These are phyloP conservation scores for Candida tropicalis DNA, from an alignment of 1,139 yeast genomes.

Conservation along the genomic window DNA sequence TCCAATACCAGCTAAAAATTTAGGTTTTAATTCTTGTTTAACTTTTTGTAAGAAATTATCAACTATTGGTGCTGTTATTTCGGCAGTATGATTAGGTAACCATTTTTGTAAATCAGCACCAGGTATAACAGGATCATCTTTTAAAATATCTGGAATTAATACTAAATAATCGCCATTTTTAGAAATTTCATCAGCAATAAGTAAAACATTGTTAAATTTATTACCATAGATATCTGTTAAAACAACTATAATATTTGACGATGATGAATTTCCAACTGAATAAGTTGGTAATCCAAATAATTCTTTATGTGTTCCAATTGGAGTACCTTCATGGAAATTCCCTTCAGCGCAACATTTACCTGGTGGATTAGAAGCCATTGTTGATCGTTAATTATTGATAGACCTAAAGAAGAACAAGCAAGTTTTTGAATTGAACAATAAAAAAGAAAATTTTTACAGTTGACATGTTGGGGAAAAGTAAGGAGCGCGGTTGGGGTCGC, in stretches of 20 bases:
- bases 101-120: conserved; percentile 43
- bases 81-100: conserved; percentile 56
- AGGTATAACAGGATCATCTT: conserved; percentile 49
- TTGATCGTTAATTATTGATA: conserved; percentile 3
- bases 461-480: too few species aligned
- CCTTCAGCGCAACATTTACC: conserved; percentile 49
- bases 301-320: conserved; percentile 45
- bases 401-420: too few species aligned
- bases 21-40: conserved; percentile 47
- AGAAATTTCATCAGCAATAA: conserved; percentile 75
- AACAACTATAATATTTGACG: conserved; percentile 53
- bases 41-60: conserved; percentile 47
- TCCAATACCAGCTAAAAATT: conserved; percentile 64
- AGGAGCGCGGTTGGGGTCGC: too few species aligned
- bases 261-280: conserved; percentile 48
- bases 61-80: conserved; percentile 39
- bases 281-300: conserved; percentile 57
- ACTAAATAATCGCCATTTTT: conserved; percentile 49
- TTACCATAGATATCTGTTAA: conserved; percentile 73
- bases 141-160: conserved; percentile 71
- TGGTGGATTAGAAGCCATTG: conserved; percentile 60
- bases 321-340: conserved; percentile 51
- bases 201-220: conserved; percentile 52
- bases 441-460: too few species aligned
- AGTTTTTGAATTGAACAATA: too few species aligned